Percentiles rank a stretch among this genome's conserved stretches.
Evolutionary conservation across 2,329 filamentous ascomycete species (phyloP).

Genomic region (Colletotrichum limetticola): DNA sequence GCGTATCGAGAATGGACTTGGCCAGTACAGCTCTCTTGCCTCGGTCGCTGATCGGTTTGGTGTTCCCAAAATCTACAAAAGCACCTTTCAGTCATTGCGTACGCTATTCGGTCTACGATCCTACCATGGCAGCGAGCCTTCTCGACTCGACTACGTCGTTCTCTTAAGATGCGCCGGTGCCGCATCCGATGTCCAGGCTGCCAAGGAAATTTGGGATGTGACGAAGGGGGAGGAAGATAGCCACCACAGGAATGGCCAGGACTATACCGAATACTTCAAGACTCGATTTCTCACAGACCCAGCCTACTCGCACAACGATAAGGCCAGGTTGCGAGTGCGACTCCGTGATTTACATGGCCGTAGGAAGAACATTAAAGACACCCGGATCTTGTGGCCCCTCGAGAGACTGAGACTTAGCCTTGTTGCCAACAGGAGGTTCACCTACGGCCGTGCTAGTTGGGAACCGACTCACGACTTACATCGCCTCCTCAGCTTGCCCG

Average conservation of each 20-base stretch:
- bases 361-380: conserved; percentile 22
- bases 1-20: conserved; percentile 51
- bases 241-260: conserved; percentile 43
- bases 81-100: conserved; percentile 49
- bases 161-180: conserved; percentile 61
- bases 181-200: conserved; percentile 48
- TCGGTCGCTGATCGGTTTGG: conserved; percentile 55
- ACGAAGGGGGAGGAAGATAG: conserved; percentile 38
- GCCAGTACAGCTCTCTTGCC: conserved; percentile 49
- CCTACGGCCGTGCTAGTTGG: conserved; percentile 24
- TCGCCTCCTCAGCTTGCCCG: conserved; percentile 19
- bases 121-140: conserved; percentile 41
- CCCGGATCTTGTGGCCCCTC: conserved; percentile 1
- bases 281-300: conserved; percentile 59
- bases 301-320: conserved; percentile 58
- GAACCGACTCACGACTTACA: conserved; percentile 26
- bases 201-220: conserved; percentile 48
- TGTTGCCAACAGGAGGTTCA: not conserved
- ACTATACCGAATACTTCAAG: conserved; percentile 59
- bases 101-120: conserved; percentile 47
- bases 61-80: conserved; percentile 53
- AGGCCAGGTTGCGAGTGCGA: conserved; percentile 49
- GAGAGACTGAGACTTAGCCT: conserved; percentile 24
- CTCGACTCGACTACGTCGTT: conserved; percentile 54
- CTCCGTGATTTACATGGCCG: conserved; percentile 51